Conservation (phyloP, 345 rosid species). For the Aethionema arabicum region DNA sequence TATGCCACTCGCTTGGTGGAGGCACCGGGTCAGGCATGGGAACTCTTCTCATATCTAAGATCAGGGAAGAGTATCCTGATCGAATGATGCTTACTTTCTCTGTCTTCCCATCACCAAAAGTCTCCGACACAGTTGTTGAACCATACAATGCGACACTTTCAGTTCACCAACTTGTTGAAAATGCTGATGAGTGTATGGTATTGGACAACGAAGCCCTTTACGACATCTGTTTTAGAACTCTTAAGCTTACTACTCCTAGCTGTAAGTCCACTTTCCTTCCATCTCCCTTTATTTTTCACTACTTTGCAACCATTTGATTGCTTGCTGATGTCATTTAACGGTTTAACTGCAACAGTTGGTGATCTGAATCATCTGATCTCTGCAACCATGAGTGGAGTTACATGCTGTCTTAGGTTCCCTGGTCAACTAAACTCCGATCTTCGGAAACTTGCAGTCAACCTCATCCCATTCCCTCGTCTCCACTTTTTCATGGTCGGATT, state of each 20-base stretch:
- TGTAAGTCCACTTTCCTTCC: constrained; percentile 45
- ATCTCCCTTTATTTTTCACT: background rate
- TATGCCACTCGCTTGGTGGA: constrained; percentile 79
- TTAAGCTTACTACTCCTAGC: constrained; percentile 81
- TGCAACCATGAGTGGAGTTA: constrained; percentile 81
- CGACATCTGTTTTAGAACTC: constrained; percentile 81
- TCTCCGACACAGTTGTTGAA: constrained; percentile 79
- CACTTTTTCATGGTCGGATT: constrained; percentile 88
- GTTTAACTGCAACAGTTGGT: constrained; percentile 50
- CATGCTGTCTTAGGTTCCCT: constrained; percentile 81
- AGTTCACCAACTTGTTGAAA: constrained; percentile 78
- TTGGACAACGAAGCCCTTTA: constrained; percentile 79
- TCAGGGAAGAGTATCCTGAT: constrained; percentile 74
- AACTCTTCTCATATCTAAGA: constrained; percentile 68
- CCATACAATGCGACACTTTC: constrained; percentile 81
- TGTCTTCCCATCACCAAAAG: constrained; percentile 85
- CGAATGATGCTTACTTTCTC: constrained; percentile 89
- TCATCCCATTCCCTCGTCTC: constrained; percentile 71
- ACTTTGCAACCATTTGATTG: background rate
- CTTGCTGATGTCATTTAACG: constrained; percentile 16
- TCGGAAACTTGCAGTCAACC: constrained; percentile 81
- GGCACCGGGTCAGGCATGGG: constrained; percentile 91
- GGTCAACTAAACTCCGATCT: constrained; percentile 85
- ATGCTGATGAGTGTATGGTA: constrained; percentile 88
- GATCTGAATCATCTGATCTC: constrained; percentile 76